Conservation (phyloP, 768 basidiomycete species). For the Pholiota microspora region DNA sequence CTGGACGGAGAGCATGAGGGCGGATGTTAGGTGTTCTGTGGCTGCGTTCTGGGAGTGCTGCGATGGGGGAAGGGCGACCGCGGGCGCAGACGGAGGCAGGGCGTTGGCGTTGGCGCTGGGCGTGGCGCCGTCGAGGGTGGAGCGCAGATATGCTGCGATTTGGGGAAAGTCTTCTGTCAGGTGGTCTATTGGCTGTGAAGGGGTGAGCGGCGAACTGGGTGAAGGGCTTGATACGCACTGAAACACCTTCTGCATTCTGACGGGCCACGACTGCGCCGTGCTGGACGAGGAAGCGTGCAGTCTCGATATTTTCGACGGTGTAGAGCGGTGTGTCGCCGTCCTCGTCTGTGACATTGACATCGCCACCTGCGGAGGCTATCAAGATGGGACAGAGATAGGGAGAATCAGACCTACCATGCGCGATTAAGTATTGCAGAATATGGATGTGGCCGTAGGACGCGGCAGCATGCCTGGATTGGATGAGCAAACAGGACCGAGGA, state of each 20-base stretch:
- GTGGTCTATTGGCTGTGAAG: constrained; percentile 61
- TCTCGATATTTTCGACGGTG: constrained; percentile 80
- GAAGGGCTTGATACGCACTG: constrained; percentile 46
- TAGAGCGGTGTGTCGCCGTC: constrained; percentile 94
- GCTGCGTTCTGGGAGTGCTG: constrained; percentile 67
- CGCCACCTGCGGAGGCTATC: constrained; percentile 54
- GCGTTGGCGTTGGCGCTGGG: constrained; percentile 16
- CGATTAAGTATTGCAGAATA: constrained; percentile 75
- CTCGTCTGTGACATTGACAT: constrained; percentile 81
- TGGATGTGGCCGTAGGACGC: constrained; percentile 86
- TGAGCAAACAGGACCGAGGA: constrained; percentile 13
- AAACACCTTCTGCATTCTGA: constrained; percentile 70
- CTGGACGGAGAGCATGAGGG: constrained; percentile 63
- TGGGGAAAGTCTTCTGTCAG: constrained; percentile 70
- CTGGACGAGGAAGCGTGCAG: constrained; percentile 75
- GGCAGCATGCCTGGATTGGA: constrained; percentile 77
- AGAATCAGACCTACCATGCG: constrained; percentile 44
- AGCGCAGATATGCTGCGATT: constrained; percentile 61
- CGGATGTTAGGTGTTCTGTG: constrained; percentile 68
- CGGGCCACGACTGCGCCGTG: constrained; percentile 67
- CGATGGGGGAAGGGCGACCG: constrained; percentile 35
- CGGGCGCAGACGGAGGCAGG: constrained; percentile 18
- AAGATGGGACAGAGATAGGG: constrained; percentile 9
- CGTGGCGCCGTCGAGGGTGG: constrained; percentile 30
- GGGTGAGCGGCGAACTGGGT: constrained; percentile 6